Evolutionary conservation across 257 asterid genomes (phyloP).

Genomic region (Cynanchum wilfordii): DNA sequence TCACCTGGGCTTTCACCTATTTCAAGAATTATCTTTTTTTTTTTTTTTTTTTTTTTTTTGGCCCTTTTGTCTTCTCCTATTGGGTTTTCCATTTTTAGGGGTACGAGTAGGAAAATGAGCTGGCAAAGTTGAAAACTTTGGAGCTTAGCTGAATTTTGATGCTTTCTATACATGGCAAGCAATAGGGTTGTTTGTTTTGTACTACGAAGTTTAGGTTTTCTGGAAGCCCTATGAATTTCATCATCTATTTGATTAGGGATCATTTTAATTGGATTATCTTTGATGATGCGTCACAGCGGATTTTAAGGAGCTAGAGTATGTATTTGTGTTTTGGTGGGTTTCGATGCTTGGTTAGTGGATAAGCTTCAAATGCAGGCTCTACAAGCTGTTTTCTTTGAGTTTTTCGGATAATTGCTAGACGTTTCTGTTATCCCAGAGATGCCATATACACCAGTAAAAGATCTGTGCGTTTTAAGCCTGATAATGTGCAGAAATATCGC

Average conservation of each 20-base stretch:
- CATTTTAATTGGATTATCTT: background rate
- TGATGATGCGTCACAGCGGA: background rate
- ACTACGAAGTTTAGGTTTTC: constrained; percentile 8
- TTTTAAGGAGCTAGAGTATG: background rate
- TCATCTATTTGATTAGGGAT: background rate
- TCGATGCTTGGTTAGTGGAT: background rate
- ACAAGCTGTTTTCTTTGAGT: constrained; percentile 2
- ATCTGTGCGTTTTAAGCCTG: constrained; percentile 5
- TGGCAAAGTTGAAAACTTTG: constrained; percentile 10
- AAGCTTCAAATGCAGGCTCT: background rate
- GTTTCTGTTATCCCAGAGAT: background rate
- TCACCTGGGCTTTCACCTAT: constrained; percentile 12
- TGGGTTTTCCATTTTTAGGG: constrained; percentile 6
- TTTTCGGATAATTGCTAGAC: background rate
- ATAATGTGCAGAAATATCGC: background rate
- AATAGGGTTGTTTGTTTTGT: background rate
- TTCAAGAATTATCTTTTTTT: constrained; percentile 6
- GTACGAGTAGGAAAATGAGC: constrained; percentile 1
- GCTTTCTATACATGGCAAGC: background rate
- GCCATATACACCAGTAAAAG: background rate
- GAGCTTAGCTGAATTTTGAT: constrained; percentile 16
- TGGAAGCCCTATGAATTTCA: background rate
- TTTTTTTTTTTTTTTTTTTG: too few relatives aligned
- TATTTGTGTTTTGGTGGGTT: constrained; percentile 11
- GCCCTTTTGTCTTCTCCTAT: constrained; percentile 12